phyloP scores from a whole-genome alignment of 2,329 filamentous ascomycete species.

The Aureobasidium melanogenum region DNA sequence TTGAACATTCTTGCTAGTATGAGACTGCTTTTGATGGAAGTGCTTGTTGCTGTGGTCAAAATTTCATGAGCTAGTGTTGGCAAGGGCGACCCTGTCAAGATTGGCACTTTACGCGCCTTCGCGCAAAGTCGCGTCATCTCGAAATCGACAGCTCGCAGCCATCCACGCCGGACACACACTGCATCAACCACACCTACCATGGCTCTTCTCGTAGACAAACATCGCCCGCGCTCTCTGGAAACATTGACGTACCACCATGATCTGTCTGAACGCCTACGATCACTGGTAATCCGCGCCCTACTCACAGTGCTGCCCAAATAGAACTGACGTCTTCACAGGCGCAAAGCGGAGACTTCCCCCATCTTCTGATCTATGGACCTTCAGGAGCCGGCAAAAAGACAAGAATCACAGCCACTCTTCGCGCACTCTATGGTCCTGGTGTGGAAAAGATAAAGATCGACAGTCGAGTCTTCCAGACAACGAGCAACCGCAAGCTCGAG shows the following conservation, averaged over 20 bases:
- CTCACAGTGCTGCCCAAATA: neutral
- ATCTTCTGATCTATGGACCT: constrained; percentile 92
- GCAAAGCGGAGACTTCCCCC: constrained; percentile 93
- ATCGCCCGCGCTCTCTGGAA: constrained; percentile 65
- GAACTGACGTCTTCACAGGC: constrained; percentile 48
- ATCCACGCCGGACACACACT: neutral
- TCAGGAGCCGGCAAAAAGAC: constrained; percentile 98
- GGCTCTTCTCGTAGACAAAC: constrained; percentile 57
- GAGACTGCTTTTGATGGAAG: too few species aligned
- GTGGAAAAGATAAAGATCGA: constrained; percentile 99
- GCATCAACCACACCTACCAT: constrained; percentile 30
- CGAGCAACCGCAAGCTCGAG: constrained; percentile 88
- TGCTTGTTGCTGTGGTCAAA: too few species aligned
- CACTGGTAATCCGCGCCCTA: constrained; percentile 54
- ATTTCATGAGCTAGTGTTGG: too few species aligned
- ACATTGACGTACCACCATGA: constrained; percentile 79
- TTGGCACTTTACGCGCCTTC: neutral
- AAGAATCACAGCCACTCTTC: constrained; percentile 86
- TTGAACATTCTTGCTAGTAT: too few species aligned
- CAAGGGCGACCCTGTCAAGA: neutral
- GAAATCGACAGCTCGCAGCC: neutral
- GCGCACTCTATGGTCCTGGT: constrained; percentile 88
- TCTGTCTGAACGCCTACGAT: constrained; percentile 75
- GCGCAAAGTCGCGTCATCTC: neutral
- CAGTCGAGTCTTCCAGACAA: constrained; percentile 91